Conservation (phyloP, 306 rosid species). For the Glycine soja region DNA sequence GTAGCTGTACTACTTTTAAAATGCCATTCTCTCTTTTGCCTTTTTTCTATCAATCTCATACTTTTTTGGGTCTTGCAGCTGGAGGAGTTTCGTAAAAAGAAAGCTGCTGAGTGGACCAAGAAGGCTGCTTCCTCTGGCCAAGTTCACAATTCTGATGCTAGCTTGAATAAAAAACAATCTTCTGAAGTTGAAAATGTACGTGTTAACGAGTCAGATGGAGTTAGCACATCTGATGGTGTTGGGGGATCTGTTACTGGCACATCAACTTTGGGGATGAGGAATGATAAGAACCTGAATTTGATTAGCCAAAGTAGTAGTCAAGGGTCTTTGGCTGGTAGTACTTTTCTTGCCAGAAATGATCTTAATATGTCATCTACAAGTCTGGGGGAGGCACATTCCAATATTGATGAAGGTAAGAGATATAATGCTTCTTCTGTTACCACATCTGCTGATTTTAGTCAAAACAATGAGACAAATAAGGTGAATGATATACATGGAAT, state of each 20-base stretch:
- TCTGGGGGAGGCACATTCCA: constrained; percentile 50
- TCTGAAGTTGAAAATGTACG: constrained; percentile 68
- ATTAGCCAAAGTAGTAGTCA: constrained; percentile 55
- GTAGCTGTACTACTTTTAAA: neutral
- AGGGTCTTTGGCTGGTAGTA: constrained; percentile 48
- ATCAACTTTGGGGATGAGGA: constrained; percentile 49
- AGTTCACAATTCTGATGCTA: constrained; percentile 54
- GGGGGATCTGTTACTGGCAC: constrained; percentile 50
- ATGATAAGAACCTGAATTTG: constrained; percentile 48
- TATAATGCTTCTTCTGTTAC: constrained; percentile 49
- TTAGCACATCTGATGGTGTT: constrained; percentile 72
- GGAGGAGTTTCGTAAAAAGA: constrained; percentile 96
- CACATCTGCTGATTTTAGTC: constrained; percentile 51
- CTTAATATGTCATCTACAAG: constrained; percentile 51
- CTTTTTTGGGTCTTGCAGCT: constrained; percentile 62
- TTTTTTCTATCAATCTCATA: constrained; percentile 20
- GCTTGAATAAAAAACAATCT: constrained; percentile 63
- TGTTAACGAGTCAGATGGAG: constrained; percentile 63
- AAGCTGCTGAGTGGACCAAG: constrained; percentile 84
- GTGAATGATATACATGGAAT: constrained; percentile 48
- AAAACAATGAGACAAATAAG: constrained; percentile 49
- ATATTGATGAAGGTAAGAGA: constrained; percentile 54
- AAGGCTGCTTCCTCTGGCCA: constrained; percentile 62
- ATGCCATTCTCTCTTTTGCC: neutral
- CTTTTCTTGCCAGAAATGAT: constrained; percentile 46